Evolutionary conservation across 805 yeast species (phyloP).

Genomic region (Cyberlindnera meyerae): DNA sequence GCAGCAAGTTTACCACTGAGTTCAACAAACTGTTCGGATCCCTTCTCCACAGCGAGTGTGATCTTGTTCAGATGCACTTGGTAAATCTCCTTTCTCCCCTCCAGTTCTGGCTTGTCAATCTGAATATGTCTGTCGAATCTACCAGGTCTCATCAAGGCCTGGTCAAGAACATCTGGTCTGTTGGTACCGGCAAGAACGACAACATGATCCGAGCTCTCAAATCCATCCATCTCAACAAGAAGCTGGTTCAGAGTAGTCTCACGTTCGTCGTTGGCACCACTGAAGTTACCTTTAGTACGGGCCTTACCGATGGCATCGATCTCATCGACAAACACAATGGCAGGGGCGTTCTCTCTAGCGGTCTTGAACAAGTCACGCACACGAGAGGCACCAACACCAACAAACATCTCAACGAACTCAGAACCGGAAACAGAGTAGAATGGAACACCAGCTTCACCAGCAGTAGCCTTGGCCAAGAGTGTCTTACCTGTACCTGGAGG

Average conservation of each 20-base stretch:
- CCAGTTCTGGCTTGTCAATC: constrained; percentile 90
- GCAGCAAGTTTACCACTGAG: constrained; percentile 90
- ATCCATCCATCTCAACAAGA: constrained; percentile 98
- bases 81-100: constrained; percentile 91
- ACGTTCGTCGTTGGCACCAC: constrained; percentile 92
- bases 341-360: constrained; percentile 91
- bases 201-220: constrained; percentile 83
- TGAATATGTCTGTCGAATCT: constrained; percentile 92
- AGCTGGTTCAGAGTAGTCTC: constrained; percentile 95
- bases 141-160: constrained; percentile 94
- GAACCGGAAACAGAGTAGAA: constrained; percentile 95
- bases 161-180: constrained; percentile 89
- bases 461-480: constrained; percentile 93
- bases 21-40: constrained; percentile 40
- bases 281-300: constrained; percentile 63
- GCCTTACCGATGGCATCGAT: constrained; percentile 99
- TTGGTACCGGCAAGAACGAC: constrained; percentile 98
- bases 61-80: constrained; percentile 77
- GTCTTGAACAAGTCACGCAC: constrained; percentile 92
- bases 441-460: constrained; percentile 99
- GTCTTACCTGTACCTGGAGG: constrained; percentile 99
- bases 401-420: constrained; percentile 98
- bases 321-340: constrained; percentile 96
- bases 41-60: constrained; percentile 45
- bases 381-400: constrained; percentile 97